Base-by-base conservation (phyloP, 441 rosid genomes). In the Euphorbia schlechtendalii region DNA sequence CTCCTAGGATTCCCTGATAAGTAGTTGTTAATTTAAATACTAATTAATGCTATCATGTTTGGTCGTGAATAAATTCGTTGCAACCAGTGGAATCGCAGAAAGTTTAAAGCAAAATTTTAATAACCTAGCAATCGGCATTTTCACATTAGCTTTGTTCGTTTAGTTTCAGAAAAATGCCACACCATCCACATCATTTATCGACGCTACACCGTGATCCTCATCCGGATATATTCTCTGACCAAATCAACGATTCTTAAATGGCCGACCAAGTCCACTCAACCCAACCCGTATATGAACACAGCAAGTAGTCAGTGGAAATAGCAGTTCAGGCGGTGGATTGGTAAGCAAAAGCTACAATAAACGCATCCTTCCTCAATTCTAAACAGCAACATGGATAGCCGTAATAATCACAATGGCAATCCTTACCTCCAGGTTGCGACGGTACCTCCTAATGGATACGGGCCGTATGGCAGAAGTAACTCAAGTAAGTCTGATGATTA, bases 391-490 rank as follows among this genome's bases (percentile, higher is more conserved):
- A 56, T 70, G 73, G 67, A 61, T 63, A 52, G 54, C 27, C 73
- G 60, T 14, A 43, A 32, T 40, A 57, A 64, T 32, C 32, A 59
- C 73, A 71, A 57, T 38, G 71, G 32, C 63, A 75, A 83, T 67
- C 90, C 87, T 64, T 86, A 86, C 69, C 64, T 82, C 60, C 77
- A 77, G 28, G 43, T 70, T 43, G 69, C 78, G 45, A 74, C 82
- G 28, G 79, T 57, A 45, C 74, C 74, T 13, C 63, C 82, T 55
- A 74, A 68, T 53, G 68, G 65, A 24, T 32, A 67, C 18, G 72
- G 56, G 13, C 34, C 69, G 2, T 4, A 58, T 49, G 59, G 70
- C 3, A 55, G 38, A 45, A 1, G 75, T 67, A 60, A 59, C n/a
- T n/a, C n/a, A n/a, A n/a, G n/a, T n/a, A n/a, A n/a, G 71, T 53